Base-by-base conservation (phyloP, 2,329 filamentous ascomycete genomes). In the Aspergillus sp. region DNA sequence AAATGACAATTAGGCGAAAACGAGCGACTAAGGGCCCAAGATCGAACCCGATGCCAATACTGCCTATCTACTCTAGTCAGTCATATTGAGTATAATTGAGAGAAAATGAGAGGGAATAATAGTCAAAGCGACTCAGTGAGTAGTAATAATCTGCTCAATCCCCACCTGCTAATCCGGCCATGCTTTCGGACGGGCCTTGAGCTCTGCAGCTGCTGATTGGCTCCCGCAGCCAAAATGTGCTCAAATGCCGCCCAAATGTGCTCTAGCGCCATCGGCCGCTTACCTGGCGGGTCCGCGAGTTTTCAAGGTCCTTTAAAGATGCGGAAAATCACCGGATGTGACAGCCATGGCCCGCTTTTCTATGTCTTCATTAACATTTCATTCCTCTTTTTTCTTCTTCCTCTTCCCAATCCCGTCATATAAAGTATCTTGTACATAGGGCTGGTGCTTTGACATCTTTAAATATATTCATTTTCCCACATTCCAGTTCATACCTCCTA, bases 111-210 rank as follows among this genome's bases (percentile, higher is more conserved):
- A 62, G 65, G 28, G 28, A 30, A 30, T 12, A 1, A 30, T 30
- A 9, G 60, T 60, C 66, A 70, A 70, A 30, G 49, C 58, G 70
- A 72, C 23, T 25, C 23, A 25, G 72, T 28, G 48, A 30, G 39
- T 41, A 59, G 55, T 60, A 55, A 60, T 64, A 66, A 64, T 64
- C 45, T 63, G 63, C 63, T 63, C 63, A 36, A 64, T 28, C 49
- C 48, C 51, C 56, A 58, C 36, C 56, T n/a, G 32, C 21, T 19
- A 9, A 6, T 32, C 17, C 30, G 25, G 30, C 51, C 50, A 43
- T 48, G 45, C 36, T 59, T 62, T 52, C 56, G 52, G 48, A 12
- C 45, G n/a, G 28, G 25, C 47, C 38, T 36, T 30, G 12, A 39
- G n/a, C 15, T 23, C 15, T 17, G 13, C 28, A 36, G 13, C 13